Evolutionary conservation across 2,329 filamentous ascomycete species (phyloP), one percentile per base, ranked within the genome.

Genomic region (Parasarocladium wereldwijsianum): DNA sequence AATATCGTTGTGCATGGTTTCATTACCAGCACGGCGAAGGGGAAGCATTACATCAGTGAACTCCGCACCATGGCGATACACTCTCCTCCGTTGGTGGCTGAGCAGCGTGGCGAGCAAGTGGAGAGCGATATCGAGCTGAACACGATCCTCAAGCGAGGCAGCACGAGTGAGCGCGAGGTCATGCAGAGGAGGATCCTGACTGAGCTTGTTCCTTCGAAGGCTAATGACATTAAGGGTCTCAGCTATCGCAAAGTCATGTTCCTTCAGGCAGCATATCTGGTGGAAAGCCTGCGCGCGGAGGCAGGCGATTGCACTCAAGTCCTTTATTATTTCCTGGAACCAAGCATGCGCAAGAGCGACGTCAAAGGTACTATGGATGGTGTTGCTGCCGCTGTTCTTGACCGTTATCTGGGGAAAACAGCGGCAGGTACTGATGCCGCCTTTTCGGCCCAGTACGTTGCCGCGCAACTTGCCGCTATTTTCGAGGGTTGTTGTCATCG

Each of bases 91-190:
- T 58, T 98, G 32, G 79, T 98, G 18, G 75, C 86, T 3, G 84
- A 93, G 46, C 81, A 92, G 47, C 75, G 85, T 34, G 79, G 83
- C 17, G 86, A 93, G 42, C 77, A 92, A 46, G 68, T 90, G 8
- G 90, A 98, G 52, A 94, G 86, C 49, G 90, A 96, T 40, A 87
- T 99, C 32, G 90, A 98, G 46, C 68, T 98, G 23, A 96, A 98
- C 46, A 93, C 85, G 1, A 80, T 96, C 12, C 63, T 99, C 29
- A 76, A 87, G 35, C 73, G 90, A 36, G 87, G 86, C 12, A 82
- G 84, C 61, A 83, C 74, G 38, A 70, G 76, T 5, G 80, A 87
- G 17, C 74, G 86, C 36, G 76, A 84, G 32, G 56, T 73, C 2
- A 70, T 79, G 37, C 85, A 93, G 48, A 94, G 92, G 59, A 81